A percentile compares a stretch with the other conserved stretches of the same genome.
phyloP scores from a whole-genome alignment of 768 basidiomycete species.

The Hygrocybe coccinea region DNA sequence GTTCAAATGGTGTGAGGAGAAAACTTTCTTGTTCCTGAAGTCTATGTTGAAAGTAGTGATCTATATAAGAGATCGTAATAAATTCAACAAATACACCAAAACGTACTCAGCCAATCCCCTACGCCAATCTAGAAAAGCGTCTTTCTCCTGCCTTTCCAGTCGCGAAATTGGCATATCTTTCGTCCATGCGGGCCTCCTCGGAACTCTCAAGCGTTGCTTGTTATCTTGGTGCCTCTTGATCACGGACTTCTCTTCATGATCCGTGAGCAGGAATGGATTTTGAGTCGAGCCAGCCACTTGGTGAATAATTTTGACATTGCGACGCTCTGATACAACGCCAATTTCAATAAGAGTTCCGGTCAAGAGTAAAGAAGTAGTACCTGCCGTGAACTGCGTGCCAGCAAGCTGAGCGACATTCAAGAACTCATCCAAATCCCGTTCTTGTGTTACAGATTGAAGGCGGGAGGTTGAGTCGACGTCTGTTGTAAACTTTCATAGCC shows the following conservation, averaged over 20 bases:
- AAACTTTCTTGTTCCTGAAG: constrained; percentile 83
- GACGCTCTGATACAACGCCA: constrained; percentile 47
- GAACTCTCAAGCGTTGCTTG: constrained; percentile 73
- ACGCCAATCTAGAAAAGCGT: constrained; percentile 90
- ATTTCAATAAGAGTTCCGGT: constrained; percentile 1
- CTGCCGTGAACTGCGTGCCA: constrained; percentile 93
- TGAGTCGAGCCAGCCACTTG: constrained; percentile 50
- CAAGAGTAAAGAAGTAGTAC: constrained; percentile 38
- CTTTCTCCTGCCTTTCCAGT: constrained; percentile 84
- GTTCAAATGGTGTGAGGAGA: constrained; percentile 93
- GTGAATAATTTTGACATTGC: constrained; percentile 75
- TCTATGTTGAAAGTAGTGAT: constrained; percentile 36
- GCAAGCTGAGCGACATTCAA: constrained; percentile 91
- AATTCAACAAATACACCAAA: too few relatives aligned
- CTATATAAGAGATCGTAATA: background rate
- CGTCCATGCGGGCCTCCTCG: constrained; percentile 86
- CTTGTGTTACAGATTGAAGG: constrained; percentile 91
- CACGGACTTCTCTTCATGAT: constrained; percentile 74
- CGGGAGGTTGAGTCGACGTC: constrained; percentile 64
- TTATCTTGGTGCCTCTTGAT: constrained; percentile 72
- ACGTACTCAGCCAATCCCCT: constrained; percentile 84
- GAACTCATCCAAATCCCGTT: constrained; percentile 93
- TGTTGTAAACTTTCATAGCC: constrained; percentile 37
- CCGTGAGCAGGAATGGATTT: constrained; percentile 83
- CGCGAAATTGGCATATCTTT: constrained; percentile 70